Evolutionary conservation across 352 stramenopile genomes (phyloP).

Genomic region (Detonula confervacea): DNA sequence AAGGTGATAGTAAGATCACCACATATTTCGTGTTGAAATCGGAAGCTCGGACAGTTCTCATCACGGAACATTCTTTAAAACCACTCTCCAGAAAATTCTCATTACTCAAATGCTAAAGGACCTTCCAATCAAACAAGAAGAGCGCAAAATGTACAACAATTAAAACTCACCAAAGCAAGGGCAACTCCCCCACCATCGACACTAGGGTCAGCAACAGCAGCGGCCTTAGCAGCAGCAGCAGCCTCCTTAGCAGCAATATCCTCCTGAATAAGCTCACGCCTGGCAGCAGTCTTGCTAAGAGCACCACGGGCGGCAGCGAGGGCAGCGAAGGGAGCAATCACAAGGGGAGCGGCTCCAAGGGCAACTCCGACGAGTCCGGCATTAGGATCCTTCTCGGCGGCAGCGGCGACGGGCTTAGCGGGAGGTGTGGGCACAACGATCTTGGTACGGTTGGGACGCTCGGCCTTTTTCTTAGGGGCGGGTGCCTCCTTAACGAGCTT

Average conservation of each 20-base stretch:
- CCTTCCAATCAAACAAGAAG: no score
- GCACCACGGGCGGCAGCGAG: constrained; percentile 61
- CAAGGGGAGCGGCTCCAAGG: constrained; percentile 75
- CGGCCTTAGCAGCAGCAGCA: constrained; percentile 22
- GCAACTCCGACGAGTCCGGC: constrained; percentile 69
- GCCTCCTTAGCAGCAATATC: constrained; percentile 72
- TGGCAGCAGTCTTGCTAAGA: constrained; percentile 61
- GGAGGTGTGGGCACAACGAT: constrained; percentile 6
- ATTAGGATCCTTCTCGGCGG: constrained; percentile 59
- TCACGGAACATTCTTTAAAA: no score
- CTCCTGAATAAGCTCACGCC: constrained; percentile 74
- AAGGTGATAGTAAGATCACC: no score
- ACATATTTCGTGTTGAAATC: no score
- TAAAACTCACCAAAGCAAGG: constrained; percentile 63
- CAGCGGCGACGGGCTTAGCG: constrained; percentile 8
- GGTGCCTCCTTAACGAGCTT: constrained; percentile 45
- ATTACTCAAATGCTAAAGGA: no score
- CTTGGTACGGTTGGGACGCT: constrained; percentile 25
- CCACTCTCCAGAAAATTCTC: no score
- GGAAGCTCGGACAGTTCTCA: no score
- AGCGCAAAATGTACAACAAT: no score
- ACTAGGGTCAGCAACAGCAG: constrained; percentile 44
- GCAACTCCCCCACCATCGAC: constrained; percentile 67
- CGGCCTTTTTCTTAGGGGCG: constrained; percentile 40
- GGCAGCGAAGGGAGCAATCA: constrained; percentile 64